Percentiles rank a stretch among this genome's conserved stretches.
phyloP scores from a whole-genome alignment of 108 stramenopile genomes.

The Nitzschia sp. region DNA sequence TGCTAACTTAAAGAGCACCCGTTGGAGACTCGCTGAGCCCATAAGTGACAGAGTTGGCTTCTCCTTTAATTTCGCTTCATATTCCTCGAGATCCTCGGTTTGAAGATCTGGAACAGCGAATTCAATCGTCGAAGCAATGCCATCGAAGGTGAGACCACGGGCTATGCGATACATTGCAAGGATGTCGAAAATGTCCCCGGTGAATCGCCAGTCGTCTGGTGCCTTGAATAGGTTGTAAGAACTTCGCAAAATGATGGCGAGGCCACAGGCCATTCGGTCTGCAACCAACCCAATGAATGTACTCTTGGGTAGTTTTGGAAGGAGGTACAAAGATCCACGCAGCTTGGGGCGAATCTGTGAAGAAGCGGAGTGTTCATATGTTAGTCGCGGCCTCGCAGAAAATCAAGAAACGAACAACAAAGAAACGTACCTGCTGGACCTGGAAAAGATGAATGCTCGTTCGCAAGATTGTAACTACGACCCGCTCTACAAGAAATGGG shows the following conservation, averaged over 20 bases:
- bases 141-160: slow-evolving; percentile 77
- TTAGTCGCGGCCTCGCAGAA: no score
- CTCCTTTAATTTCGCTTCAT: slow-evolving; percentile 30
- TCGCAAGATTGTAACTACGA: slow-evolving; percentile 71
- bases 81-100: slow-evolving; percentile 36
- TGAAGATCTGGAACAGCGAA: slow-evolving; percentile 46
- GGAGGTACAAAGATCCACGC: slow-evolving; percentile 46
- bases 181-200: slow-evolving; percentile 60
- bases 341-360: slow-evolving; percentile 54
- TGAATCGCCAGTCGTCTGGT: slow-evolving; percentile 69
- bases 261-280: slow-evolving; percentile 77
- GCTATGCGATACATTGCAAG: slow-evolving; percentile 55
- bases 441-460: slow-evolving; percentile 78
- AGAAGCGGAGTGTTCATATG: neutral
- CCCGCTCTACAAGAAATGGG: slow-evolving; percentile 74
- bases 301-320: slow-evolving; percentile 42
- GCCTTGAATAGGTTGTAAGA: slow-evolving; percentile 60
- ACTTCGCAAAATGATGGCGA: slow-evolving; percentile 72
- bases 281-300: slow-evolving; percentile 55
- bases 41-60: slow-evolving; percentile 41
- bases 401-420: no score
- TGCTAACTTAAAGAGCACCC: slow-evolving; percentile 61
- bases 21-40: slow-evolving; percentile 50
- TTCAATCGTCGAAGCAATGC: slow-evolving; percentile 77
- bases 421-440: slow-evolving; percentile 43